phyloP scores from a whole-genome alignment of 225 moss, liverwort and hornwort species.

The Rhytidiadelphus loreus region DNA sequence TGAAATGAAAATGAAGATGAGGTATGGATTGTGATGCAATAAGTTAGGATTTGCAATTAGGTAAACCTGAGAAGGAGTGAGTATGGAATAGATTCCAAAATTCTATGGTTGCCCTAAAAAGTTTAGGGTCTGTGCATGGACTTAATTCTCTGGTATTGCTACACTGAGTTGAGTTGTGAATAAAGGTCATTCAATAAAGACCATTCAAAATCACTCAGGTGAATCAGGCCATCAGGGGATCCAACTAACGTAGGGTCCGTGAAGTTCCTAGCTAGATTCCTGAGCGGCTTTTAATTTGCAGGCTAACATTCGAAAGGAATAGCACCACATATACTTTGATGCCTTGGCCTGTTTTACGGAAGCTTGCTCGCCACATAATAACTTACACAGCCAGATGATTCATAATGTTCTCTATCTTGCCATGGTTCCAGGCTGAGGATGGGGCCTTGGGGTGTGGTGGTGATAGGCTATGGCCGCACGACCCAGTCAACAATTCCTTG shows the following conservation, averaged over 20 bases:
- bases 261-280: not conserved
- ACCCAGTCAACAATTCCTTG: not conserved
- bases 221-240: not conserved
- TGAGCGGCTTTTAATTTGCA: not conserved
- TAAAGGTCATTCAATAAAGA: not conserved
- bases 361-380: not conserved
- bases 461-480: not conserved
- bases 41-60: not conserved
- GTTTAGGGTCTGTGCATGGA: not conserved
- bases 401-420: not conserved
- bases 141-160: not conserved
- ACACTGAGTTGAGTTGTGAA: not conserved
- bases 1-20: not conserved
- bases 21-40: not conserved
- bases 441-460: not conserved
- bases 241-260: not conserved
- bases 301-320: not conserved
- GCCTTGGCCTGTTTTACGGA: not conserved
- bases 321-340: not conserved
- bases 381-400: not conserved
- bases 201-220: not conserved
- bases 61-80: not conserved
- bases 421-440: not conserved
- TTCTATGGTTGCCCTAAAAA: not conserved
- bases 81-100: not conserved